Conservation (phyloP, 106 monocot genomes). For the Phalaenopsis aphrodite region DNA sequence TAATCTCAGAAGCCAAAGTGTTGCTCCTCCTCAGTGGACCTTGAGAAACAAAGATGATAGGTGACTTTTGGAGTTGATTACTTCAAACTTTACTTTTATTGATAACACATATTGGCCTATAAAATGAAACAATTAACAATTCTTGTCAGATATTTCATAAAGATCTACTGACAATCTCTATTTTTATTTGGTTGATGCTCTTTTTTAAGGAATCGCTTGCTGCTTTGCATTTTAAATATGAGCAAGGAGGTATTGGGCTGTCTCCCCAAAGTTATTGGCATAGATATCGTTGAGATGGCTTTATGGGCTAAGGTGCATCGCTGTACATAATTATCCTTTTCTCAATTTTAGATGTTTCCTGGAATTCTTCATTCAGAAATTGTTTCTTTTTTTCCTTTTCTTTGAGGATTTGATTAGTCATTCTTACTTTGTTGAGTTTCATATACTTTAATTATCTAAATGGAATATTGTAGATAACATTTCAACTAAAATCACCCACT, state of each 20-base stretch:
- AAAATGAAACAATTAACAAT: not conserved
- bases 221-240: constrained; percentile 74
- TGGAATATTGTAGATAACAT: not conserved
- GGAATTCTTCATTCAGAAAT: not conserved
- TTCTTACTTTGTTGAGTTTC: not conserved
- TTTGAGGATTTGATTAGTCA: not conserved
- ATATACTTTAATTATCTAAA: not conserved
- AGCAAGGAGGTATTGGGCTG: constrained; percentile 77
- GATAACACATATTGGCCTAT: not conserved
- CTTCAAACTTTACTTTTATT: constrained; percentile 4
- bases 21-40: constrained; percentile 95
- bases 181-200: constrained; percentile 1
- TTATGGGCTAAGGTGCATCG: constrained; percentile 91
- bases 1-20: constrained; percentile 90
- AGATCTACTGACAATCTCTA: not conserved
- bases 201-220: constrained; percentile 66
- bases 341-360: not conserved
- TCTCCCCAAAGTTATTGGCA: constrained; percentile 86
- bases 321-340: not conserved
- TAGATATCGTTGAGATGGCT: constrained; percentile 99
- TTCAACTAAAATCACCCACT: not conserved
- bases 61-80: constrained; percentile 15
- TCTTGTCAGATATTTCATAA: not conserved
- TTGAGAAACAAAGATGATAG: constrained; percentile 97
- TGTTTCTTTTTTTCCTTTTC: not conserved